phyloP scores from a whole-genome alignment of 2,329 filamentous ascomycete species.

The Colletotrichum plurivorum region DNA sequence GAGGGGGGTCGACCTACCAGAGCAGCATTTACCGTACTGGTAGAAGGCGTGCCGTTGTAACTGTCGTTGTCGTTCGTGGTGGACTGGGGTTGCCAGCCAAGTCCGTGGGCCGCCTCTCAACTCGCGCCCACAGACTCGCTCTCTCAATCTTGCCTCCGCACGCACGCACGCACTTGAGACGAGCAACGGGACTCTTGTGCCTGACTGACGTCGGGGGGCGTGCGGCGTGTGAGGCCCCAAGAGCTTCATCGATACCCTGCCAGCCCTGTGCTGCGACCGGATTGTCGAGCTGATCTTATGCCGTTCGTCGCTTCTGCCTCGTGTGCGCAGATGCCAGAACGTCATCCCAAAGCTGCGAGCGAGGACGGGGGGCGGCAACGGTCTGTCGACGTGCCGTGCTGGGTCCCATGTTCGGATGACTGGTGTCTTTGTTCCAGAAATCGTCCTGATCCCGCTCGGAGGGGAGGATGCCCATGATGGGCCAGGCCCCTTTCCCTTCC shows the following conservation, averaged over 20 bases:
- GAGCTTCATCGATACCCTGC: slow-evolving; percentile 46
- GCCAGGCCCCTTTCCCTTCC: slow-evolving; percentile 25
- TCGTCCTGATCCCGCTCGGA: slow-evolving; percentile 22
- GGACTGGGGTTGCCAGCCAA: slow-evolving; percentile 48
- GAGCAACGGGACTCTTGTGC: slow-evolving; percentile 50
- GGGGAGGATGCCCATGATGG: slow-evolving; percentile 24
- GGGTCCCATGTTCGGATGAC: slow-evolving; percentile 41
- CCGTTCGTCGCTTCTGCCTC: slow-evolving; percentile 40
- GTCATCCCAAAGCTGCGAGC: slow-evolving; percentile 36
- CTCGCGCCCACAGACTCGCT: slow-evolving; percentile 43
- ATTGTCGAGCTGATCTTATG: slow-evolving; percentile 59
- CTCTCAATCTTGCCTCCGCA: slow-evolving; percentile 30
- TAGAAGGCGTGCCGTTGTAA: slow-evolving; percentile 18
- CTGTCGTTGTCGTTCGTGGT: slow-evolving; percentile 47
- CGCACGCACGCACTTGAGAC: slow-evolving; percentile 56
- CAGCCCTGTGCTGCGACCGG: slow-evolving; percentile 58
- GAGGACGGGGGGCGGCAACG: background rate
- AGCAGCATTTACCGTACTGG: background rate
- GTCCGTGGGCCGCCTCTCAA: slow-evolving; percentile 44
- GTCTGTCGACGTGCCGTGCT: slow-evolving; percentile 34
- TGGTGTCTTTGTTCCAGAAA: slow-evolving; percentile 41
- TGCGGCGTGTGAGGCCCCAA: slow-evolving; percentile 49
- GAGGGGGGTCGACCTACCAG: slow-evolving; percentile 28
- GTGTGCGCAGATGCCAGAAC: slow-evolving; percentile 34
- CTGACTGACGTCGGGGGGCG: slow-evolving; percentile 44